Conservation (phyloP, 2,329 filamentous ascomycete species). For the Hirsutella minnesotensis region DNA sequence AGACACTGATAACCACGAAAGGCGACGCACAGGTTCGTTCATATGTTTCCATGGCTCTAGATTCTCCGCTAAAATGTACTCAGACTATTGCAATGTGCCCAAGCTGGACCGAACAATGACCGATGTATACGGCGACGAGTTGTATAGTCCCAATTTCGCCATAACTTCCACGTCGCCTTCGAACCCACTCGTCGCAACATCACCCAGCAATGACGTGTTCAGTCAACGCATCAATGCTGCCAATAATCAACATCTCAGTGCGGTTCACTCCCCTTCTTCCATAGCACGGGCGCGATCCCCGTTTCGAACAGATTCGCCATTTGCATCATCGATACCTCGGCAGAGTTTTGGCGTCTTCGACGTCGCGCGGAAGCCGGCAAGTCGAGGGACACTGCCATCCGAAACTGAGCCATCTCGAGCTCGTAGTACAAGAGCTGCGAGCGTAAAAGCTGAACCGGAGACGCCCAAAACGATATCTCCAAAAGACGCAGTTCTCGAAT, state of each 20-base stretch:
- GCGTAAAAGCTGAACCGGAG: slow-evolving; percentile 26
- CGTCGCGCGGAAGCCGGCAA: slow-evolving; percentile 46
- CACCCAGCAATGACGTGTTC: slow-evolving; percentile 48
- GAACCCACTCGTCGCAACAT: slow-evolving; percentile 32
- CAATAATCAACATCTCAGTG: slow-evolving; percentile 59
- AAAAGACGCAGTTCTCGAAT: slow-evolving; percentile 82
- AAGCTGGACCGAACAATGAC: slow-evolving; percentile 81
- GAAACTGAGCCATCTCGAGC: slow-evolving; percentile 36
- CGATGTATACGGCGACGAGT: slow-evolving; percentile 72
- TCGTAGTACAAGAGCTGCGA: slow-evolving; percentile 10
- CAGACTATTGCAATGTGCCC: slow-evolving; percentile 44
- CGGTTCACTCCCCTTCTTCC: slow-evolving; percentile 37
- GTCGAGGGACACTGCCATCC: slow-evolving; percentile 48
- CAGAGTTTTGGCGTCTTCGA: slow-evolving; percentile 23
- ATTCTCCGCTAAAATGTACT: slow-evolving; percentile 26
- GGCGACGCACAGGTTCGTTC: slow-evolving; percentile 45
- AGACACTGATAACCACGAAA: slow-evolving; percentile 36
- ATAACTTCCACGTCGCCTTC: slow-evolving; percentile 44
- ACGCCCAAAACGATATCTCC: slow-evolving; percentile 84
- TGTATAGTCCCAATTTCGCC: slow-evolving; percentile 62
- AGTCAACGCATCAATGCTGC: slow-evolving; percentile 68
- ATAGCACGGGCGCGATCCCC: slow-evolving; percentile 59
- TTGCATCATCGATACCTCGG: slow-evolving; percentile 29
- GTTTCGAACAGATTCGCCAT: slow-evolving; percentile 61
- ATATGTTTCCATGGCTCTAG: too few species aligned